Evolutionary conservation across 495 filamentous ascomycete genomes (phyloP).

Genomic region (Penicillium silybi): DNA sequence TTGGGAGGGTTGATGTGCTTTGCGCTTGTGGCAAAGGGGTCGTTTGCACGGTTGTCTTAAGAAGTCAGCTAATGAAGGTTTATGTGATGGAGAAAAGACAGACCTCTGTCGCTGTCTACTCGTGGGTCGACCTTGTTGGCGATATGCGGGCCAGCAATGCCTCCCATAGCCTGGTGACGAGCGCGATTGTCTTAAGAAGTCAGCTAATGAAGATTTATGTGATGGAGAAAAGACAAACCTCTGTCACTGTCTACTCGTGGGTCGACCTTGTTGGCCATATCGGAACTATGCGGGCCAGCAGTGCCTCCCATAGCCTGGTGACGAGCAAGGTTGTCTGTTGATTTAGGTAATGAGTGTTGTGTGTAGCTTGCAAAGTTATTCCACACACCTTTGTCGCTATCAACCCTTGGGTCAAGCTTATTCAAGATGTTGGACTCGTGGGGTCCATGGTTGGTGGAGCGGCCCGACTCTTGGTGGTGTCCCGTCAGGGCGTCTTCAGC

Average conservation of each 20-base stretch:
- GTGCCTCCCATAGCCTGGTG: constrained; percentile 1
- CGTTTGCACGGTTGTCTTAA: not conserved
- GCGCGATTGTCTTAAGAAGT: not conserved
- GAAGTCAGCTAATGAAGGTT: not conserved
- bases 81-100: not conserved
- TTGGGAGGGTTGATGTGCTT: not conserved
- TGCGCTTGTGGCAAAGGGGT: not conserved
- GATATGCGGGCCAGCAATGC: constrained; percentile 28
- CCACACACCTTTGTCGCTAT: constrained; percentile 30
- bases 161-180: not conserved
- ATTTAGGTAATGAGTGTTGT: not conserved
- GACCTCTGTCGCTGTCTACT: constrained; percentile 32
- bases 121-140: constrained; percentile 51
- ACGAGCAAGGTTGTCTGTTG: not conserved
- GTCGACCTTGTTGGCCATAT: constrained; percentile 45
- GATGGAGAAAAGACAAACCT: not conserved
- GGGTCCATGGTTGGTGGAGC: constrained; percentile 22
- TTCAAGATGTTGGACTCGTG: constrained; percentile 39
- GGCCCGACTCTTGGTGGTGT: constrained; percentile 3
- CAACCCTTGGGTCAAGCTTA: constrained; percentile 47
- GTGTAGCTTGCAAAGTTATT: not conserved
- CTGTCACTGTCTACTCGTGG: constrained; percentile 44
- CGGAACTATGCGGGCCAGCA: constrained; percentile 31
- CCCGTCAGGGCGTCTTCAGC: constrained; percentile 12
- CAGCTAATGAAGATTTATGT: no score